These are phyloP conservation scores for Eurotiales sp. DNA, from an alignment of 2,329 filamentous ascomycete species.

Conservation along the genomic window DNA sequence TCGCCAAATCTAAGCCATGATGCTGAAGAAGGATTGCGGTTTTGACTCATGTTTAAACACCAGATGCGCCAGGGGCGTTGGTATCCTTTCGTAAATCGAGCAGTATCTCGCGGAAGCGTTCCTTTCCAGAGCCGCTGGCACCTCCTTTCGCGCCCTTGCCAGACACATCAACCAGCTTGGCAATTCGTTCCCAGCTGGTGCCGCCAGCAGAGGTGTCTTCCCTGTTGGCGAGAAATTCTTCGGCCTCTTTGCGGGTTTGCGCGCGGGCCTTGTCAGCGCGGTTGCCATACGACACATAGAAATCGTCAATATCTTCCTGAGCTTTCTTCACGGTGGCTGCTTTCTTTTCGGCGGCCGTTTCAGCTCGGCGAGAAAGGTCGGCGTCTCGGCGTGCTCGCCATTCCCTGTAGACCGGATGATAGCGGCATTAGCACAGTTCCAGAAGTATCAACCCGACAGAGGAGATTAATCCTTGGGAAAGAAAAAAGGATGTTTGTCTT, in stretches of 20 bases:
- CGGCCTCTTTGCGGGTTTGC: constrained; percentile 85
- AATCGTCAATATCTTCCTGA: constrained; percentile 93
- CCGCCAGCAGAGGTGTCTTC: constrained; percentile 93
- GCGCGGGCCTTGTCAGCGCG: constrained; percentile 93
- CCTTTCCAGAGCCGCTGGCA: constrained; percentile 86
- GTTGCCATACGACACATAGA: constrained; percentile 98
- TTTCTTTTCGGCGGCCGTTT: constrained; percentile 78
- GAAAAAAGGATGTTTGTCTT: constrained; percentile 16
- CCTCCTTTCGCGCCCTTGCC: constrained; percentile 87
- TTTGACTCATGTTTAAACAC: constrained; percentile 32
- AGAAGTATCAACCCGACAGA: neutral
- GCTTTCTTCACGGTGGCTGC: constrained; percentile 83
- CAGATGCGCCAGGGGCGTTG: constrained; percentile 64
- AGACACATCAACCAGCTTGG: constrained; percentile 94
- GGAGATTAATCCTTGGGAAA: too few relatives aligned
- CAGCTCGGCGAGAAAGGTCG: constrained; percentile 75
- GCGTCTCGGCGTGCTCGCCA: constrained; percentile 90
- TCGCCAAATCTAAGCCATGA: too few relatives aligned
- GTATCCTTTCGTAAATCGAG: constrained; percentile 88
- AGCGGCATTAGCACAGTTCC: neutral
- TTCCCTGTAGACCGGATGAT: constrained; percentile 50
- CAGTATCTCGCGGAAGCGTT: constrained; percentile 89
- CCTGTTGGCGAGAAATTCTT: constrained; percentile 81
- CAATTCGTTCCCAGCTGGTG: constrained; percentile 97
- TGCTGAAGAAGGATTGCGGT: too few relatives aligned